A percentile compares a stretch with the other conserved stretches of the same genome.
Conservation (phyloP, 371 early-diverging fungal species). For the Rhizopus delemar region DNA sequence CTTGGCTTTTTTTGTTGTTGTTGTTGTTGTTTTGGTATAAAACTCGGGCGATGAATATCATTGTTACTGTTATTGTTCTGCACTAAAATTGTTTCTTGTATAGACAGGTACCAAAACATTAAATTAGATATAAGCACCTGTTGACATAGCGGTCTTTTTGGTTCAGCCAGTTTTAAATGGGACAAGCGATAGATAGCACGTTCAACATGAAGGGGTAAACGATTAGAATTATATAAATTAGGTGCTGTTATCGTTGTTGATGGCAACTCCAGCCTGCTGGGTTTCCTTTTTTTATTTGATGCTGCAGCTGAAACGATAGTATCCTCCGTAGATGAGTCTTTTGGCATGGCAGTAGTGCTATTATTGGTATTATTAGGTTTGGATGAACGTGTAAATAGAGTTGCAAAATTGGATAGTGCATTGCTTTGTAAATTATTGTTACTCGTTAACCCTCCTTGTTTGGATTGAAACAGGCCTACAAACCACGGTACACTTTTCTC, state of each 20-base stretch:
- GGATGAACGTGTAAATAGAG: slow-evolving; percentile 31
- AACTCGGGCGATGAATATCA: neutral
- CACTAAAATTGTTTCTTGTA: slow-evolving; percentile 28
- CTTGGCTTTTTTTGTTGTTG: slow-evolving; percentile 13
- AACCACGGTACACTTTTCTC: slow-evolving; percentile 36
- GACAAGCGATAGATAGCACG: slow-evolving; percentile 86
- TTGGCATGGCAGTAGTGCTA: too few species aligned
- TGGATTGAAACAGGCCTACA: slow-evolving; percentile 22
- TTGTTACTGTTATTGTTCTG: slow-evolving; percentile 6
- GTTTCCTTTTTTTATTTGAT: slow-evolving; percentile 15
- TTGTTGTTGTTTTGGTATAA: slow-evolving; percentile 5
- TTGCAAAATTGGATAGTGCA: slow-evolving; percentile 26
- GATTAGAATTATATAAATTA: slow-evolving; percentile 31
- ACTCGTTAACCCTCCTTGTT: slow-evolving; percentile 16
- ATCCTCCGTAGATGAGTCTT: too few species aligned
- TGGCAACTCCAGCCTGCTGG: slow-evolving; percentile 24
- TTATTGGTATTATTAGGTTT: slow-evolving; percentile 10
- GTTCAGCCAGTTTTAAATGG: slow-evolving; percentile 84
- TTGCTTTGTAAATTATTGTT: neutral
- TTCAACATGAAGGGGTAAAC: slow-evolving; percentile 79
- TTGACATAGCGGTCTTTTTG: slow-evolving; percentile 75
- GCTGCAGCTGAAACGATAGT: neutral
- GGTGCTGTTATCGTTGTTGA: slow-evolving; percentile 10
- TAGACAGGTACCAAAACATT: slow-evolving; percentile 85
- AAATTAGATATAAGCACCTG: slow-evolving; percentile 88